Evolutionary conservation across 129 eudicot species (phyloP).

Genomic region (Escallonia herrerae): DNA sequence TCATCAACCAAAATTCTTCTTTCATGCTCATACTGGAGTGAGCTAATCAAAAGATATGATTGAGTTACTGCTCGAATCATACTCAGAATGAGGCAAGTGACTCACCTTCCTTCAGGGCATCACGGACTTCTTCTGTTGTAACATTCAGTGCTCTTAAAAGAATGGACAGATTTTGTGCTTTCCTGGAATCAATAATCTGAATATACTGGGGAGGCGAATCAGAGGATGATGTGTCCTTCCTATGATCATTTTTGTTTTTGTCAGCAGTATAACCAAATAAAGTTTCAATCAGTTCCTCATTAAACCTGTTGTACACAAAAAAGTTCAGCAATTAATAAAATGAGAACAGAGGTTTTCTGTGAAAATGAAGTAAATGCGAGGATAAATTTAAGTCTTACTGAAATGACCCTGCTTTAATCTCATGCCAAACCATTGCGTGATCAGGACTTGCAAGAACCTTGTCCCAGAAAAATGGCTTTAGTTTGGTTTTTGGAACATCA

Average conservation of each 20-base stretch:
- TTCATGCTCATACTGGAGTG: too few species aligned
- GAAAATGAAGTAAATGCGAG: not conserved
- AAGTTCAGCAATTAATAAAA: conserved; percentile 9
- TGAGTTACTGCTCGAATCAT: too few species aligned
- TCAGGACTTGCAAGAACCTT: conserved; percentile 69
- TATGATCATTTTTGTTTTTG: conserved; percentile 21
- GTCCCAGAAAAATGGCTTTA: conserved; percentile 91
- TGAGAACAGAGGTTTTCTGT: not conserved
- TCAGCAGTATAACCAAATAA: conserved; percentile 49
- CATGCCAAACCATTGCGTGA: conserved; percentile 86
- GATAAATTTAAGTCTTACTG: conserved; percentile 47
- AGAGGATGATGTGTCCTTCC: conserved; percentile 28
- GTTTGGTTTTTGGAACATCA: conserved; percentile 42
- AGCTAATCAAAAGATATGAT: too few species aligned
- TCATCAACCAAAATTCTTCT: too few species aligned
- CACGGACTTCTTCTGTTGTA: conserved; percentile 65
- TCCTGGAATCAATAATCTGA: conserved; percentile 77
- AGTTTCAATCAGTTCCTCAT: conserved; percentile 89
- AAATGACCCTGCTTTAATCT: conserved; percentile 71
- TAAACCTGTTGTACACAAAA: conserved; percentile 33
- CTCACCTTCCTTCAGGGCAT: conserved; percentile 70
- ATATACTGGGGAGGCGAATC: conserved; percentile 38
- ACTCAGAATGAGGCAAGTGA: not conserved
- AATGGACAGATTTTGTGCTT: conserved; percentile 73
- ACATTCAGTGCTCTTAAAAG: conserved; percentile 65